phyloP scores from a whole-genome alignment of 2,329 filamentous ascomycete genomes.

The Botryosphaeria dothidea region DNA sequence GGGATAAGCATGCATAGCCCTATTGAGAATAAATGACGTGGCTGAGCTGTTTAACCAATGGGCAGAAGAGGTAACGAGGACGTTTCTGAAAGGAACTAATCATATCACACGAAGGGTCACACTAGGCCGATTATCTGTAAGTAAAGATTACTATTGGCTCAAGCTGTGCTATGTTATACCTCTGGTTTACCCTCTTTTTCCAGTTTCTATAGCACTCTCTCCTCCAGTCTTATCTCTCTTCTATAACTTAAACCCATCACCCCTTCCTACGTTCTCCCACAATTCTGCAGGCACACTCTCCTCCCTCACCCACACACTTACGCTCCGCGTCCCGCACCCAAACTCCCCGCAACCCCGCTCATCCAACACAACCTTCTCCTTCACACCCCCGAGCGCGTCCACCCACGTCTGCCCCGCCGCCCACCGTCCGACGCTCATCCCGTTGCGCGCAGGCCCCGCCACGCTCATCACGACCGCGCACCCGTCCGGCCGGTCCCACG shows the following conservation, averaged over 20 bases:
- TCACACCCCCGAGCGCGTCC: slow-evolving; percentile 59
- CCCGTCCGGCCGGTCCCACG: slow-evolving; percentile 35
- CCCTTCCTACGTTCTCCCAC: slow-evolving; percentile 34
- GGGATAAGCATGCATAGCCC: no score
- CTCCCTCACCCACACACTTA: slow-evolving; percentile 60
- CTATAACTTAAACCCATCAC: slow-evolving; percentile 1
- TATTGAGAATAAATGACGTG: no score
- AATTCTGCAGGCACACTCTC: slow-evolving; percentile 32
- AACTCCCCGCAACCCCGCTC: slow-evolving; percentile 61
- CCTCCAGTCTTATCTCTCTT: background rate
- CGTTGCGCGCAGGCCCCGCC: slow-evolving; percentile 50
- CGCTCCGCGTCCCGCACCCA: slow-evolving; percentile 52
- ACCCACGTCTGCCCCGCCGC: slow-evolving; percentile 65
- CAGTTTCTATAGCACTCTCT: no score
- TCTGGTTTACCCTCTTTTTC: no score
- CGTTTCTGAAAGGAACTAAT: no score
- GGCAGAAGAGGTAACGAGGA: no score
- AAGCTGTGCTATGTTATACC: no score
- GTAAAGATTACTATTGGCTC: no score
- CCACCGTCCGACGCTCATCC: slow-evolving; percentile 62
- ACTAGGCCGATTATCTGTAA: no score
- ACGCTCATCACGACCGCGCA: slow-evolving; percentile 57
- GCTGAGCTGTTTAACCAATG: no score
- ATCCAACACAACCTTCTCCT: slow-evolving; percentile 60
- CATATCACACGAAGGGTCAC: no score